Percentiles rank a stretch among this genome's conserved stretches.
These are phyloP conservation scores for Cryptosporidium canis DNA, from an alignment of 169 alveolate genomes.

Conservation along the genomic window DNA sequence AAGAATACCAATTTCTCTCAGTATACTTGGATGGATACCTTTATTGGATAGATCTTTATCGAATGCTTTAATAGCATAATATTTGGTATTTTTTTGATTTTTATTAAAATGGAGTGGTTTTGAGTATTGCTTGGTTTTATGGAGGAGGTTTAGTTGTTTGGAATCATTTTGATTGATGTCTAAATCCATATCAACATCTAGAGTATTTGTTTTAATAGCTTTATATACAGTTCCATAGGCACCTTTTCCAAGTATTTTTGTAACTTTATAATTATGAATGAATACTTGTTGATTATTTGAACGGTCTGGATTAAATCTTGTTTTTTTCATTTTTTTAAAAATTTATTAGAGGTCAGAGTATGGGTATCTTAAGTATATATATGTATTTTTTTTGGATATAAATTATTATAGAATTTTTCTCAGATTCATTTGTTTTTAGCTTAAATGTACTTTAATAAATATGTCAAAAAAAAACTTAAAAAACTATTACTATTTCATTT, in stretches of 20 bases:
- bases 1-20: constrained; percentile 64
- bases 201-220: constrained; percentile 4
- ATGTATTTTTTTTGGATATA: no score
- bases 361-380: no score
- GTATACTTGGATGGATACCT: constrained; percentile 71
- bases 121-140: background rate
- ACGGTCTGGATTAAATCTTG: background rate
- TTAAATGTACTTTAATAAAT: background rate
- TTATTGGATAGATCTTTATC: constrained; percentile 63
- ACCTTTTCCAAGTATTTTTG: constrained; percentile 65
- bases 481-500: background rate
- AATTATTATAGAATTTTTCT: no score
- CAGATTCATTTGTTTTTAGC: no score
- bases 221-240: constrained; percentile 63
- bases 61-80: constrained; percentile 53
- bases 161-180: background rate
- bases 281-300: background rate
- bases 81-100: background rate
- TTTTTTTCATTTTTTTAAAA: background rate
- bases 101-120: background rate
- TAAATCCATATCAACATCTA: background rate
- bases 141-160: background rate
- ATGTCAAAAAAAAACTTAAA: background rate
- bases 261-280: constrained; percentile 21
- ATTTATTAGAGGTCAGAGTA: no score